Base-by-base conservation (phyloP, 2,329 filamentous ascomycete genomes). In the Trichophyton verrucosum region DNA sequence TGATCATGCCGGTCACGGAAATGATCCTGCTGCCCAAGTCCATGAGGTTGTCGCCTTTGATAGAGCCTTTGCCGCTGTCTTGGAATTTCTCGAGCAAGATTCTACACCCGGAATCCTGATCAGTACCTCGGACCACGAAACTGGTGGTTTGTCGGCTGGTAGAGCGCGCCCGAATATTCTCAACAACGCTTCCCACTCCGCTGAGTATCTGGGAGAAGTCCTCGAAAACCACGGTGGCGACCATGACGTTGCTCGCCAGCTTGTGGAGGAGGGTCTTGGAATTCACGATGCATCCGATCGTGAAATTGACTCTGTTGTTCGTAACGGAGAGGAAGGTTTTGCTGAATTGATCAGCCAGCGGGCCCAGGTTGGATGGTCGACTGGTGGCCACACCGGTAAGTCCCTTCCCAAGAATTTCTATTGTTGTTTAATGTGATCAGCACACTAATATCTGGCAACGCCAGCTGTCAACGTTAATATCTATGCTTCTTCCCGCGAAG, bases 41-140 rank as follows among this genome's bases (percentile, higher is more conserved):
- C 86, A 89, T 66, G 94, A 99, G 74, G 92, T 99, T 0, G 79
- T 97, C n/a, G 92, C 91, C 58, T 99, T 95, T 68, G 94, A 99
- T 78, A 85, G 82, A 73, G 82, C 94, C 0, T 95, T 99, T 75
- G 79, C 86, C 67, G 81, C 83, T 4, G 92, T 96, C 0, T 74
- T 95, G 11, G 86, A 96, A 62, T 99, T 96, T 71, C 80, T 99
- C 61, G 82, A 90, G 55, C 75, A 85, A 36, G 88, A 85, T 67
- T 85, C 84, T 0, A 85, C 91, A 0, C 75, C 75, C 30, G 89
- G 87, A 27, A 82, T 96, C 8, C 81, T 99, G 67, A 87, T 99
- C 47, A 85, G 85, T 62, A 99, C 94, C 2, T 95, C 89, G 62
- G 94, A 99, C 74, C 94, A 99, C 72, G 94, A 99, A 73, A 99